Evolutionary conservation across 1,139 yeast genomes (phyloP), one percentile per base, ranked within the genome.

Genomic region (Yamadazyma siamensis): DNA sequence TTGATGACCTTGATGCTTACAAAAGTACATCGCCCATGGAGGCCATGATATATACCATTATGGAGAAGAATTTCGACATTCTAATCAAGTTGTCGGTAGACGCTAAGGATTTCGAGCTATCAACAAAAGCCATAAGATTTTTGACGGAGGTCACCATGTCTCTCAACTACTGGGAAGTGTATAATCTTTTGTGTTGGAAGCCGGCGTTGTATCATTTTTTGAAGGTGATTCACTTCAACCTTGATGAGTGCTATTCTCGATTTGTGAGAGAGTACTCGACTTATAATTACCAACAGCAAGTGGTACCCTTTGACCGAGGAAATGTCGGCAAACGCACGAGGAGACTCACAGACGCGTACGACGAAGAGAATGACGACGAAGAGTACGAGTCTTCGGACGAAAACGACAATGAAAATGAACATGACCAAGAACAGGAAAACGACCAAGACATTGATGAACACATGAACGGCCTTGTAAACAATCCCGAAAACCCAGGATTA

Each of bases 161-260:
- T 27, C 46, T 66, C 29, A 68, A 65, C 40, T 68, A 68, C 44
- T 68, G 75, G 75, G 74, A 68, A 39, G 41, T 67, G 14, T 67
- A 65, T 42, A 67, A 65, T 34, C 48, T 68, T 21, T 52, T 68
- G 15, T 49, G 49, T 12, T 65, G 71, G 70, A 65, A 65, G 36
- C 74, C 75, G 1, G 59, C 68, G 7, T 59, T 68, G 12, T 66
- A 62, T 40, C 71, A 63, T 36, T 68, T 68, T 33, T 46, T 68
- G 24, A 43, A 47, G 5, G 46, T 68, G 11, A 65, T 68, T 18
- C 56, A 62, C 16, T 63, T 64, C 38, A 69, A 68, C 41, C 41
- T 68, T 16, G 52, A 59, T 36, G 71, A 63, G 14, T 65, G 71
- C 36, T 68, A 68, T 41, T 32, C 44, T 4, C 52, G 51, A 20